Conservation (phyloP, 1,139 yeast genomes). For the Nakaseomyces delphensis region DNA sequence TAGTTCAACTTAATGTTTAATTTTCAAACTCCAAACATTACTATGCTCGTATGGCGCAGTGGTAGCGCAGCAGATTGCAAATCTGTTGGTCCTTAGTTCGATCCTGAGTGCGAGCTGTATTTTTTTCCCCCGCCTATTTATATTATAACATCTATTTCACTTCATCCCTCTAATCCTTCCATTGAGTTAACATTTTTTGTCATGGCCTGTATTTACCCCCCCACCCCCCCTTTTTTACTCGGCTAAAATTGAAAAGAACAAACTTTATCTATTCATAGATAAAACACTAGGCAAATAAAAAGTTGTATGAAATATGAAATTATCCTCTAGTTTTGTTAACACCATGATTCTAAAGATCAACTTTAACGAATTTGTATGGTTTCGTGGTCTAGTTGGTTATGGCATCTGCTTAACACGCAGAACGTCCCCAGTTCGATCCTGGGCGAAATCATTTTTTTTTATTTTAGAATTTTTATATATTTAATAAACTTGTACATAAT, state of each 20-base stretch:
- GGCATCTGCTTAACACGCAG: constrained; percentile 99
- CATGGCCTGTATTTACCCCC: no score
- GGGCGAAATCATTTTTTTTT: constrained; percentile 72
- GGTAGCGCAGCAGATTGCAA: constrained; percentile 92
- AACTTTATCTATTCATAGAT: no score
- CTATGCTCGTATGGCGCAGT: constrained; percentile 71
- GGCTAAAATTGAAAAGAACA: no score
- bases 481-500: no score
- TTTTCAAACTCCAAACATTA: neutral
- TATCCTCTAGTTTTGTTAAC: neutral
- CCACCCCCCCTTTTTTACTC: no score
- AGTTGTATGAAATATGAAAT: neutral
- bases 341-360: neutral
- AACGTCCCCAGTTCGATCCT: constrained; percentile 99
- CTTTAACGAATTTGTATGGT: constrained; percentile 30
- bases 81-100: constrained; percentile 86
- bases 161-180: no score
- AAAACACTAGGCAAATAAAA: no score
- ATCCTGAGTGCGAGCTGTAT: constrained; percentile 67
- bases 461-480: constrained; percentile 8
- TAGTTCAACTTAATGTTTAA: neutral
- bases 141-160: no score
- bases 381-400: constrained; percentile 97
- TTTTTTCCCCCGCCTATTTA: no score
- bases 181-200: no score